phyloP scores from a whole-genome alignment of 2,329 filamentous ascomycete species.

The Teratosphaeriaceae sp. region DNA sequence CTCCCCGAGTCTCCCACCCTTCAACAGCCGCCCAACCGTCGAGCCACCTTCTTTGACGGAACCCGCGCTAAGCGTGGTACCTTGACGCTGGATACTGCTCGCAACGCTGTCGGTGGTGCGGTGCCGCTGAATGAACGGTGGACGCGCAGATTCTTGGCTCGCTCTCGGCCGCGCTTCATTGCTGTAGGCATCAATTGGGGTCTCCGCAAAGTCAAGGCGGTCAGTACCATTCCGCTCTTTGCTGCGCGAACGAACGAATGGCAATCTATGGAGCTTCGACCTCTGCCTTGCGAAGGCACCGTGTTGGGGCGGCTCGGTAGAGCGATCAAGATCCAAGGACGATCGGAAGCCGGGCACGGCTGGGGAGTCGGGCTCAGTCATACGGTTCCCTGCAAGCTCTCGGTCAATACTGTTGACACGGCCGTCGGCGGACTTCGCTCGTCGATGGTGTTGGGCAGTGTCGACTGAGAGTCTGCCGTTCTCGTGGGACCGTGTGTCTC shows the following conservation, averaged over 20 bases:
- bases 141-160: constrained; percentile 33
- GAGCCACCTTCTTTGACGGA: constrained; percentile 37
- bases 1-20: constrained; percentile 66
- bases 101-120: constrained; percentile 44
- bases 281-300: constrained; percentile 28
- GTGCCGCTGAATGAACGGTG: constrained; percentile 20
- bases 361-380: constrained; percentile 11
- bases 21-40: constrained; percentile 66
- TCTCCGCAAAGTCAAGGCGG: constrained; percentile 24
- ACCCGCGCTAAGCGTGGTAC: constrained; percentile 11
- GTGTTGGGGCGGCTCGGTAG: constrained; percentile 14
- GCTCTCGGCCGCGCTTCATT: constrained; percentile 17
- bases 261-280: constrained; percentile 32
- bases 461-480: constrained; percentile 18
- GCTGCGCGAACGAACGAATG: constrained; percentile 34
- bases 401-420: constrained; percentile 15
- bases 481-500: constrained; percentile 9
- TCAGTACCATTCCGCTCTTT: constrained; percentile 28
- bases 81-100: constrained; percentile 28
- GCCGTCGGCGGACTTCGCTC: constrained; percentile 18
- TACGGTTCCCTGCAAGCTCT: constrained; percentile 10
- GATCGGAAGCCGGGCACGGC: constrained; percentile 4
- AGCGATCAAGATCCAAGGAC: constrained; percentile 3
- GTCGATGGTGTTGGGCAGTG: constrained; percentile 5
- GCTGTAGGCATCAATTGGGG: constrained; percentile 9